phyloP scores from a whole-genome alignment of 306 rosid genomes.

The Begonia fuchsioides region DNA sequence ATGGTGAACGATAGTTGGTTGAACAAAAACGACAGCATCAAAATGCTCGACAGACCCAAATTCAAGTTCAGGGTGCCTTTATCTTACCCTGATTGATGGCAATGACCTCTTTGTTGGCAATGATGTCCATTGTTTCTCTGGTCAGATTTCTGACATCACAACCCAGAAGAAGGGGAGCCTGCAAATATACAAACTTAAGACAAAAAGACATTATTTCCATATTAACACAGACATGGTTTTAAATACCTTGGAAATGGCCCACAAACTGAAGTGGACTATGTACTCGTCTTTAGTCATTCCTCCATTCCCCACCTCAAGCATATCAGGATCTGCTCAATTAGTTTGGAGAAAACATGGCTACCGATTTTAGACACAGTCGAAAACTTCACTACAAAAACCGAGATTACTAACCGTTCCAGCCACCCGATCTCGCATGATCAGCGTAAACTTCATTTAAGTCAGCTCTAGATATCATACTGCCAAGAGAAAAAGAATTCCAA shows the following conservation, averaged over 20 bases:
- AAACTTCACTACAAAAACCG: background rate
- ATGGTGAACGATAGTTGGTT: too few relatives aligned
- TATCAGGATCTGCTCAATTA: constrained; percentile 68
- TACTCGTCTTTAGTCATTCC: constrained; percentile 82
- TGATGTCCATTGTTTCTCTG: constrained; percentile 49
- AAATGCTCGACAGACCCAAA: too few relatives aligned
- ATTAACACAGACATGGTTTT: too few relatives aligned
- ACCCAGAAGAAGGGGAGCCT: constrained; percentile 99
- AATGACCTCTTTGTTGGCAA: constrained; percentile 62
- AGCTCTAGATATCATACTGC: constrained; percentile 75
- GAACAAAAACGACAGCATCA: too few relatives aligned
- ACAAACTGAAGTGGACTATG: constrained; percentile 81
- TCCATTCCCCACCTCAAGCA: constrained; percentile 97
- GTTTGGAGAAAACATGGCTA: too few relatives aligned
- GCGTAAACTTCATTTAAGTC: constrained; percentile 78
- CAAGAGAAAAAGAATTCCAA: constrained; percentile 4
- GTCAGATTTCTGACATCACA: constrained; percentile 72
- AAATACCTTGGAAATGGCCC: constrained; percentile 90
- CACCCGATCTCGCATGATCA: constrained; percentile 72
- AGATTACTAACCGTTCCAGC: constrained; percentile 76
- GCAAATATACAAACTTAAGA: constrained; percentile 7
- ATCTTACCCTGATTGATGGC: constrained; percentile 70
- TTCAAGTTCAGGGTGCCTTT: too few relatives aligned
- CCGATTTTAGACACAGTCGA: background rate
- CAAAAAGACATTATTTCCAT: background rate